A percentile compares a stretch with the other conserved stretches of the same genome.
Conservation (phyloP, 768 basidiomycete genomes). For the Phanerochaete sordida region DNA sequence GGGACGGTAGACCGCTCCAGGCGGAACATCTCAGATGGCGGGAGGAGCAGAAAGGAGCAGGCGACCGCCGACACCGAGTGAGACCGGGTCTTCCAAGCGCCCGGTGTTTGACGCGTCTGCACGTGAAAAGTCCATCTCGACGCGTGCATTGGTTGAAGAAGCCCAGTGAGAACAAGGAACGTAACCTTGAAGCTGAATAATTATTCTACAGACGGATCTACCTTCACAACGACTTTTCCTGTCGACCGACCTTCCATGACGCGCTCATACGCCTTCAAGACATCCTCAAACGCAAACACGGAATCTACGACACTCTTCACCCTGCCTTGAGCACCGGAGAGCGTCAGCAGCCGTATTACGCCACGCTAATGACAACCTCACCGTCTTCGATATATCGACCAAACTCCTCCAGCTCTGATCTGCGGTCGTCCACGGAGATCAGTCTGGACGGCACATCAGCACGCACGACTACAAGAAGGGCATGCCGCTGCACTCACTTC, state of each 20-base stretch:
- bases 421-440: background rate
- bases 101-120: background rate
- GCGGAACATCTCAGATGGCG: no score
- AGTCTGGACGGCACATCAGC: background rate
- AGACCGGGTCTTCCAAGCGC: background rate
- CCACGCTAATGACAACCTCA: background rate
- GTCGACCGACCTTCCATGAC: conserved; percentile 51
- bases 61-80: background rate
- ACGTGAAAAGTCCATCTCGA: background rate
- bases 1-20: no score
- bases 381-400: conserved; percentile 25
- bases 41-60: background rate
- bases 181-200: background rate
- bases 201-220: conserved; percentile 28
- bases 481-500: conserved; percentile 32
- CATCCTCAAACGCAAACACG: conserved; percentile 52
- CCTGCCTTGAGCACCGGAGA: conserved; percentile 34
- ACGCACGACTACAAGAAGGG: background rate
- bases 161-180: background rate
- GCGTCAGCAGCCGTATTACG: background rate
- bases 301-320: conserved; percentile 59
- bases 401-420: conserved; percentile 7
- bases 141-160: background rate
- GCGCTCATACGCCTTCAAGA: conserved; percentile 57
- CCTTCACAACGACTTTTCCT: conserved; percentile 65